phyloP scores from a whole-genome alignment of 495 filamentous ascomycete species.

The Paragyromitra xinjiangensis region DNA sequence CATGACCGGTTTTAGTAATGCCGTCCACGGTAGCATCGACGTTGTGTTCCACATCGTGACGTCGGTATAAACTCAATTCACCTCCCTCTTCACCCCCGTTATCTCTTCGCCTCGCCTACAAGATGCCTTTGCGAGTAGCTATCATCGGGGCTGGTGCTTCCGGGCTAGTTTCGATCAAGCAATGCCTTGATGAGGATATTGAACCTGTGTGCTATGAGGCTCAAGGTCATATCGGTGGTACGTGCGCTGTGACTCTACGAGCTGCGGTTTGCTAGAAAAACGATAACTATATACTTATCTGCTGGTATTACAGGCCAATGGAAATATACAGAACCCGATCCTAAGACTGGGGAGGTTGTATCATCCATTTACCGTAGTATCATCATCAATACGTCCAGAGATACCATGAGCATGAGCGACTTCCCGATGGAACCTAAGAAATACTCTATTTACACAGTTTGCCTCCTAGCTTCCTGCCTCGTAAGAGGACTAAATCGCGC shows the following conservation, averaged over 20 bases:
- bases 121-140: slow-evolving; percentile 41
- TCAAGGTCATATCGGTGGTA: slow-evolving; percentile 56
- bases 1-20: not conserved
- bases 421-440: slow-evolving; percentile 58
- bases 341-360: slow-evolving; percentile 42
- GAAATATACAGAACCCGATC: slow-evolving; percentile 46
- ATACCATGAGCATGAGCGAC: slow-evolving; percentile 57
- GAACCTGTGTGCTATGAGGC: slow-evolving; percentile 55
- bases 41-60: not conserved
- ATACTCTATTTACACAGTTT: slow-evolving; percentile 50
- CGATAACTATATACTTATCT: not conserved
- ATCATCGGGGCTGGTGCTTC: slow-evolving; percentile 51
- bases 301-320: slow-evolving; percentile 13
- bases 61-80: not conserved
- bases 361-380: slow-evolving; percentile 55
- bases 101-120: not conserved
- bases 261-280: not conserved
- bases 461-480: not conserved
- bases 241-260: slow-evolving; percentile 36
- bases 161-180: slow-evolving; percentile 56
- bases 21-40: not conserved
- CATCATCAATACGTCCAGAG: slow-evolving; percentile 55
- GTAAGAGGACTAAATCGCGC: not conserved
- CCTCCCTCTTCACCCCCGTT: not conserved
- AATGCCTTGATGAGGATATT: slow-evolving; percentile 57